Evolutionary conservation across 495 filamentous ascomycete species (phyloP), one percentile per base, ranked within the genome.

Genomic region (Daldinia bambusicola): DNA sequence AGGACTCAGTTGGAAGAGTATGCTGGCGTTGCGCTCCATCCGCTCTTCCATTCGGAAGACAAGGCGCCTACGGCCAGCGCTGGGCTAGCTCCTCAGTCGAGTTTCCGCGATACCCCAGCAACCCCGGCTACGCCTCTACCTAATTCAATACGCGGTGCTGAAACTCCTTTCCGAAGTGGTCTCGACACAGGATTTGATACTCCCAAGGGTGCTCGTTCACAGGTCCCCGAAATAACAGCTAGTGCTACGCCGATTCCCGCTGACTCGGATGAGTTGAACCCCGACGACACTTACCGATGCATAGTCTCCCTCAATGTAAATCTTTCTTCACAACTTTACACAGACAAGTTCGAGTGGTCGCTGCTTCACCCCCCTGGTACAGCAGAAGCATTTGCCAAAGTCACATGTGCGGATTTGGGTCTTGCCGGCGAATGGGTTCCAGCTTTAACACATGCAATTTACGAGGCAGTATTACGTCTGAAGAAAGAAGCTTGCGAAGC

Each of bases 291-390:
- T 4, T 97, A 97, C 77, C 88, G 94, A 63, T 97, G 93, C 76
- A 90, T 98, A 76, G 88, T 98, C 74, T 92, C 85, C 55, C 86
- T 99, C 22, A 97, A 92, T 78, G 93, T 99, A 74, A 97, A 97
- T 71, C 86, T 98, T 20, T 90, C 92, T 56, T 97, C 97, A 67
- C 89, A 91, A 62, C 89, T 98, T 16, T 98, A 97, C 79, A 95
- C 92, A 4, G 95, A 99, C 84, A 97, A 92, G 78, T 98, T 99
- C 71, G 95, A 99, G 77, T 99, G 95, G 95, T 98, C 95, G 16
- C 84, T 99, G 4, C 86, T 98, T 8, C 93, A 98, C 76, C 93
- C 94, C 4, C 90, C 92, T 0, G 94, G 96, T 13, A 91, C 95
- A 61, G 93, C 95, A 9, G 95, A 99, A 78, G 87, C 89, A 41